A percentile compares a stretch with the other conserved stretches of the same genome.
Conservation (phyloP, 1,284 basidiomycete species). For the Ustilago lituana region DNA sequence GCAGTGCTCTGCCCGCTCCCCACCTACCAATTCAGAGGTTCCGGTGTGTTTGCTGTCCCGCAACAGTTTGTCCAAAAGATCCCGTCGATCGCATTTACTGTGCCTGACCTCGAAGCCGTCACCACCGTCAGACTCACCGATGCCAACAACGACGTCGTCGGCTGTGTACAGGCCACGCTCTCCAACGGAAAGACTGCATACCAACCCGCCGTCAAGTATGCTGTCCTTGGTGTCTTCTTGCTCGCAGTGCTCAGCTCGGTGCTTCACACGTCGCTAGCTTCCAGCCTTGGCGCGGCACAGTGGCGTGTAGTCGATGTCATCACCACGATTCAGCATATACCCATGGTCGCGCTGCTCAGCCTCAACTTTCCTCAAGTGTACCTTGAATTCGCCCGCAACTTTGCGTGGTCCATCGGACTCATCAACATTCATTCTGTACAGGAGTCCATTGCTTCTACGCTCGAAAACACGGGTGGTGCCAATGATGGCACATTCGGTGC, state of each 20-base stretch:
- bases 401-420: slow-evolving; percentile 88
- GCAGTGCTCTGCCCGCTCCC: slow-evolving; percentile 63
- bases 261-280: slow-evolving; percentile 73
- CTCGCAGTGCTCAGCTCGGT: slow-evolving; percentile 76
- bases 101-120: slow-evolving; percentile 91
- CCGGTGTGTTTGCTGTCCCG: slow-evolving; percentile 80
- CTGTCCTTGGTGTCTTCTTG: slow-evolving; percentile 77
- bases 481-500: slow-evolving; percentile 67
- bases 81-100: slow-evolving; percentile 81
- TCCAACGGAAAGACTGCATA: slow-evolving; percentile 87
- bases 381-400: slow-evolving; percentile 81
- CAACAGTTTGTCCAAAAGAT: slow-evolving; percentile 71
- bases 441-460: slow-evolving; percentile 80
- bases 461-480: slow-evolving; percentile 80
- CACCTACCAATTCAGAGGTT: slow-evolving; percentile 68
- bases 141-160: slow-evolving; percentile 77
- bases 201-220: slow-evolving; percentile 80
- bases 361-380: slow-evolving; percentile 88
- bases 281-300: slow-evolving; percentile 68
- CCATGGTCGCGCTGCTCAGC: slow-evolving; percentile 78
- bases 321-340: slow-evolving; percentile 83
- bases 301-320: slow-evolving; percentile 80
- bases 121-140: slow-evolving; percentile 82
- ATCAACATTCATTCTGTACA: slow-evolving; percentile 78
- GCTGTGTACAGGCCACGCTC: slow-evolving; percentile 89